phyloP scores from a whole-genome alignment of 148 eudicot genomes.

The Chenopodium suecicum region DNA sequence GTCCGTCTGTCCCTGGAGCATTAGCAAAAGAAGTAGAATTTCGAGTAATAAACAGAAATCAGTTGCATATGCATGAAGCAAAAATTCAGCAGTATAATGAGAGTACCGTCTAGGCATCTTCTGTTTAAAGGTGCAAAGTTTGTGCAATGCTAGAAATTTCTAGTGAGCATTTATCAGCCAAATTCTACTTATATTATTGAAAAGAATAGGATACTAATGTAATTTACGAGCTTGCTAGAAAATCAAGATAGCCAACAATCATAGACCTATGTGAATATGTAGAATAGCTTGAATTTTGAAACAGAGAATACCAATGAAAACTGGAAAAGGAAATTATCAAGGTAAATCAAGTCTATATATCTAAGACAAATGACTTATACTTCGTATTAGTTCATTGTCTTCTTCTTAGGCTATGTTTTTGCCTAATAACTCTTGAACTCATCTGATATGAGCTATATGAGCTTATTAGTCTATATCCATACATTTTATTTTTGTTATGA shows the following conservation, averaged over 20 bases:
- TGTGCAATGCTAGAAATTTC: neutral
- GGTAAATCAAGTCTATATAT: too few relatives aligned
- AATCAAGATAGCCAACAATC: too few relatives aligned
- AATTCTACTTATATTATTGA: too few relatives aligned
- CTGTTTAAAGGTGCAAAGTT: neutral
- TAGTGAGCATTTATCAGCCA: neutral
- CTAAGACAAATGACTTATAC: too few relatives aligned
- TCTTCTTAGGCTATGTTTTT: too few relatives aligned
- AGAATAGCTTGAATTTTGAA: neutral
- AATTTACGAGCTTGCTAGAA: too few relatives aligned
- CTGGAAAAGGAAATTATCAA: too few relatives aligned
- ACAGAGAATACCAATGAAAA: neutral
- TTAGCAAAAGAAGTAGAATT: neutral
- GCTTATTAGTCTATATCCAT: neutral
- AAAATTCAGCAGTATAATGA: neutral
- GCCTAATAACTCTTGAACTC: neutral
- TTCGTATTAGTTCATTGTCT: too few relatives aligned
- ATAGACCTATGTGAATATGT: too few relatives aligned
- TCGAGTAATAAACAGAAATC: neutral
- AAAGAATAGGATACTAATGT: too few relatives aligned
- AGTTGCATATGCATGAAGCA: neutral
- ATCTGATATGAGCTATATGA: neutral
- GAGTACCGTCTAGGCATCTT: neutral
- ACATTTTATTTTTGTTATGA: too few relatives aligned
- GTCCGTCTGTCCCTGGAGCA: constrained; percentile 73